These are phyloP conservation scores for Amanita jacksonii DNA, from an alignment of 768 basidiomycete genomes.

Conservation along the genomic window DNA sequence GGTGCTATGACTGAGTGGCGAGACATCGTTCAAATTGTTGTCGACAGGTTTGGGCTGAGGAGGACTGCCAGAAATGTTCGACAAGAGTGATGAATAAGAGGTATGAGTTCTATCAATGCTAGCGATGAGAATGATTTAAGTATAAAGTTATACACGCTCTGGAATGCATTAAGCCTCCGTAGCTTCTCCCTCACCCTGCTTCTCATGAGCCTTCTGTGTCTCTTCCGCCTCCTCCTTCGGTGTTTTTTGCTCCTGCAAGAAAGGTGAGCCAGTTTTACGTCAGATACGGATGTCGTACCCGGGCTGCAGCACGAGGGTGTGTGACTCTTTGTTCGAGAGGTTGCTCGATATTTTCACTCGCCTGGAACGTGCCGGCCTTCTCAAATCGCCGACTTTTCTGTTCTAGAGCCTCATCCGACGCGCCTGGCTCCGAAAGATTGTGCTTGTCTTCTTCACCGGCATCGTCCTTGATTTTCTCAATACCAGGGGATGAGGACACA, in stretches of 20 bases:
- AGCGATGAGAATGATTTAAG: not conserved
- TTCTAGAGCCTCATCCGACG: not conserved
- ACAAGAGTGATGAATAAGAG: not conserved
- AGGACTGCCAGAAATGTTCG: slow-evolving; percentile 12
- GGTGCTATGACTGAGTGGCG: slow-evolving; percentile 98
- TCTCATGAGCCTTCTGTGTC: not conserved
- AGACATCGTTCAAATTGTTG: slow-evolving; percentile 73
- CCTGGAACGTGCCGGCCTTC: not conserved
- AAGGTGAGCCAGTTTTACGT: not conserved
- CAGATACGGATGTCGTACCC: no score
- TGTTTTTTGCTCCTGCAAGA: not conserved
- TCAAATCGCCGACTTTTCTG: not conserved
- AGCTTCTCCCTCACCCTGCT: not conserved
- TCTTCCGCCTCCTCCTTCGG: not conserved
- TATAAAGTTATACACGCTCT: no score
- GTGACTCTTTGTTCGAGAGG: no score
- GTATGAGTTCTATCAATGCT: no score
- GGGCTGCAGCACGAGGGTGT: no score
- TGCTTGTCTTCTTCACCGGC: not conserved
- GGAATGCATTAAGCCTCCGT: not conserved
- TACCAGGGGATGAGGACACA: not conserved
- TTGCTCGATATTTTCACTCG: no score
- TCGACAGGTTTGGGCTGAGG: slow-evolving; percentile 37
- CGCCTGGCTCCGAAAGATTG: not conserved
- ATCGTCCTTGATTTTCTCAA: not conserved